Base-by-base conservation (phyloP, 352 stramenopile species). In the Phytophthora podocarpi region DNA sequence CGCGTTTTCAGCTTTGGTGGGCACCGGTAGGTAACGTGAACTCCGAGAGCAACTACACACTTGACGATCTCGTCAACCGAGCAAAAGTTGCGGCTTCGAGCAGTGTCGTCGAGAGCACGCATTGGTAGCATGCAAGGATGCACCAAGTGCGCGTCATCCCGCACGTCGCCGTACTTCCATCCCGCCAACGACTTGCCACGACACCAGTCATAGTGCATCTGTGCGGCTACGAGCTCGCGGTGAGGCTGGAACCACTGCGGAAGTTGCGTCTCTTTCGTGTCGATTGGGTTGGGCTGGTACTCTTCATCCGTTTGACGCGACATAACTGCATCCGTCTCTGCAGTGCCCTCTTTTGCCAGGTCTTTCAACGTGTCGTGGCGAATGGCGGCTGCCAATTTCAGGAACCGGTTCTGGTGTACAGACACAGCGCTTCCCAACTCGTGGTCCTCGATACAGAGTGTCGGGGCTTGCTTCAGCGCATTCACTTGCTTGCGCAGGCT, bases 161-260 rank as follows among this genome's bases (percentile, higher is more conserved):
- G 76, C 0, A 61, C 34, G 1, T 61, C 30, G 8, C 76, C 74
- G 16, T 74, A 68, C 21, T 49, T 58, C 82, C 82, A 89, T 0
- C 79, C 79, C 24, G 57, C 62, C 4, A 88, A 24, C 18, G 69
- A 65, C 50, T 87, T 89, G n/a, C 59, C 24, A 16, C 64, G 73
- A 35, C 79, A 91, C 79, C 79, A 91, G 21, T 87, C 73, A 34
- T 81, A 89, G 59, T 91, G 82, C 12, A 91, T 67, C 63, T 91
- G 82, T 1, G 75, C 55, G 0, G 79, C 75, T 15, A 91, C 49
- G 0, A 71, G 35, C 11, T 67, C 39, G 0, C 74, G 42, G 23
- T 86, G 64, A 0, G 51, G 36, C 16, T 59, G 16, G 40, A 91
- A 70, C 64, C 68, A 78, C 20, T 34, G 36, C 16, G 75, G 79